Evolutionary conservation across 306 rosid species (phyloP).

Genomic region (Prunus padus): DNA sequence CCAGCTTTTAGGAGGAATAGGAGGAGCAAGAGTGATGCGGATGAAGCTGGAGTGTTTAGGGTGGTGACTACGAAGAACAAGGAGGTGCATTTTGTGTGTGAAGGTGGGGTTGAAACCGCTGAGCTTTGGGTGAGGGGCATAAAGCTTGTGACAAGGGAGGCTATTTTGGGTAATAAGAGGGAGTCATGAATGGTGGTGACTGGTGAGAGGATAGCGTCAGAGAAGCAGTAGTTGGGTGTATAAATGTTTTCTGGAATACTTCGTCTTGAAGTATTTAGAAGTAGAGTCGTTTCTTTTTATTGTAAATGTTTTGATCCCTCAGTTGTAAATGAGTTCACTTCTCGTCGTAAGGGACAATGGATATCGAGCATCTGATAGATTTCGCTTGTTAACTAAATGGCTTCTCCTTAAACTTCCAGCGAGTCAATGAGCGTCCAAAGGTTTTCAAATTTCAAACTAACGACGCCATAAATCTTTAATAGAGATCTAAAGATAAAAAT

Average conservation of each 20-base stretch:
- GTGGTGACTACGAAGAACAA: conserved; percentile 63
- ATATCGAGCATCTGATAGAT: background rate
- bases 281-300: conserved; percentile 14
- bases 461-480: too few relatives aligned
- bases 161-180: conserved; percentile 29
- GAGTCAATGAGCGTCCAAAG: background rate
- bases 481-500: too few relatives aligned
- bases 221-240: conserved; percentile 40
- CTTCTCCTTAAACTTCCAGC: too few relatives aligned
- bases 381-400: background rate
- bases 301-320: conserved; percentile 43
- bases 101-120: conserved; percentile 70
- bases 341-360: background rate
- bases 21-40: conserved; percentile 50
- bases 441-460: too few relatives aligned
- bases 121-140: conserved; percentile 93
- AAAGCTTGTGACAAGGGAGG: conserved; percentile 63
- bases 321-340: conserved; percentile 25
- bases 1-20: conserved; percentile 51
- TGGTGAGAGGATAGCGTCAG: conserved; percentile 14
- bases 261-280: conserved; percentile 62
- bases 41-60: conserved; percentile 73
- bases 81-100: conserved; percentile 85
- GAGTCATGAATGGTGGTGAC: conserved; percentile 16
- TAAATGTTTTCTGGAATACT: conserved; percentile 47